Base-by-base conservation (phyloP, 2,329 filamentous ascomycete genomes). In the Phialocephala subalpina region DNA sequence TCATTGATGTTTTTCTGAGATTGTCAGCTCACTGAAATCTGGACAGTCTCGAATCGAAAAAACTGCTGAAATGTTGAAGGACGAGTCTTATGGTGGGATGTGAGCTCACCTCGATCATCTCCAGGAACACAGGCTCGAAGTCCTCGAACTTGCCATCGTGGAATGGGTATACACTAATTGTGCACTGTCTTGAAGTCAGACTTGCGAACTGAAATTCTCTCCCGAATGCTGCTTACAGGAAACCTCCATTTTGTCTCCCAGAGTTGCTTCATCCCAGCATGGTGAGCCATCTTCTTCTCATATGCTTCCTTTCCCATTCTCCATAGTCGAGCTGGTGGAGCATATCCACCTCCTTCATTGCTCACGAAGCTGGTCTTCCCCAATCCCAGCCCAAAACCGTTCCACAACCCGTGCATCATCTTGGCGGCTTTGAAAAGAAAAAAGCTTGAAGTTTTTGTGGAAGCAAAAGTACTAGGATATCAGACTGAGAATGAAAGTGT, bases 181-280 rank as follows among this genome's bases (percentile, higher is more conserved):
- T 77, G 76, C 86, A 88, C 82, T 83, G 20, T 40, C 9, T 25
- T 40, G 16, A 25, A 73, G 25, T 52, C n/a, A 56, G 29, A 22
- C 25, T 52, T 27, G 9, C n/a, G 20, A 22, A 47, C 2, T 14
- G 8, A 9, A 47, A 11, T 36, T 56, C 33, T n/a, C 22, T 42
- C 61, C 1, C 22, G 1, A 53, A 12, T 20, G 11, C 8, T 7
- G 60, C 84, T 64, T 79, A 90, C 88, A 5, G 88, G 88, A 70
- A 84, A 81, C 78, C 89, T 89, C 91, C 91, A 94, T 78, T 92
- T 92, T 7, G 88, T 91, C 79, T 92, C 89, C 91, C 92, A 94
- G 33, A 92, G 79, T 11, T 84, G 83, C 73, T 85, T 81, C 70
- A 90, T 88, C 2, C 72, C 71, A 16, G 71, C 59, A 16, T 74